phyloP scores from a whole-genome alignment of 371 early-diverging fungal genomes.

The Vairimorpha ceranae region DNA sequence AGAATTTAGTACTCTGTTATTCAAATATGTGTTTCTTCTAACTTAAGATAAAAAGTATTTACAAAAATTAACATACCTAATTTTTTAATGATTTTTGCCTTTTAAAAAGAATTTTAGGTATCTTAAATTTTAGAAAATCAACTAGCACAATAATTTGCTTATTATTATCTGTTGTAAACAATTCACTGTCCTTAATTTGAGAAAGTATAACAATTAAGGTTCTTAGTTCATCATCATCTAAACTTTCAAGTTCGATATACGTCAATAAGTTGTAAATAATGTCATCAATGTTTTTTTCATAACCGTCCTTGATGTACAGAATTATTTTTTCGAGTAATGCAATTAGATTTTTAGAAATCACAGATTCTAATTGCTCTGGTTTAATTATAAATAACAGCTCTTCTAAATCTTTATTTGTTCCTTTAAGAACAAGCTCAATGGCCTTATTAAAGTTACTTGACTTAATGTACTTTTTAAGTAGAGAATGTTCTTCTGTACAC shows the following conservation, averaged over 20 bases:
- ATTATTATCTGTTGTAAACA: not conserved
- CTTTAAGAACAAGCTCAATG: not conserved
- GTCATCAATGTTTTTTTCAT: not conserved
- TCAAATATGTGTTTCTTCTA: no score
- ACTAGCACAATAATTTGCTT: not conserved
- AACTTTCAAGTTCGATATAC: not conserved
- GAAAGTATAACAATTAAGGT: not conserved
- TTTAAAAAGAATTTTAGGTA: conserved; percentile 7
- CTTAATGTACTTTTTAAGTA: not conserved
- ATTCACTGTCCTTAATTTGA: conserved; percentile 2
- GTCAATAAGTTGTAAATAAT: not conserved
- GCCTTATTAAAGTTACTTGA: not conserved
- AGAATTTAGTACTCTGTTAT: no score
- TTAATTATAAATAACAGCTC: not conserved
- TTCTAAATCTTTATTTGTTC: not conserved
- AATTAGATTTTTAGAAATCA: not conserved
- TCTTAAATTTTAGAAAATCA: conserved; percentile 1
- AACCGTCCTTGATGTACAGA: not conserved
- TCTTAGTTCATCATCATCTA: conserved; percentile 6
- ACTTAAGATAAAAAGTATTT: no score
- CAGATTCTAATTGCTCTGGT: not conserved
- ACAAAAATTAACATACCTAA: not conserved
- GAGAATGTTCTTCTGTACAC: not conserved
- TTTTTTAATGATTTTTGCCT: conserved; percentile 9
- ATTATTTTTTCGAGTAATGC: not conserved